Evolutionary conservation across 495 filamentous ascomycete species (phyloP).

Genomic region (Talaromyces proteolyticus): DNA sequence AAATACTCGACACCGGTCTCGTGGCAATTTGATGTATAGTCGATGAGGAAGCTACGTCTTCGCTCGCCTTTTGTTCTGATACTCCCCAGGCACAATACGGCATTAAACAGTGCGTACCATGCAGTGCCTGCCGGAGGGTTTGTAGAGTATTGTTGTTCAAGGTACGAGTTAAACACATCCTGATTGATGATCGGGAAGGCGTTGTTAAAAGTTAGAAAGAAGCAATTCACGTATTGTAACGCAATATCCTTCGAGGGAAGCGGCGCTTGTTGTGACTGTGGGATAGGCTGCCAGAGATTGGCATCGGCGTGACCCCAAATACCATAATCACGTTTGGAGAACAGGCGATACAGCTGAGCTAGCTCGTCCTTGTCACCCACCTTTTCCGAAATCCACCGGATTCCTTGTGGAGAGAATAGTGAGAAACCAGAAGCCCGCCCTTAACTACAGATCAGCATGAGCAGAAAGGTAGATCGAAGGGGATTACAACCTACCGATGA

Average conservation of each 20-base stretch:
- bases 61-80: constrained; percentile 2
- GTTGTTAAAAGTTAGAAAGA: background rate
- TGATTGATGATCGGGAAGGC: constrained; percentile 1
- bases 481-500: constrained; percentile 3
- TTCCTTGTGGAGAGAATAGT: constrained; percentile 2
- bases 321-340: background rate
- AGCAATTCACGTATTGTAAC: constrained; percentile 3
- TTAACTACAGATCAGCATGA: background rate
- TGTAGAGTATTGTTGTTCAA: constrained; percentile 1
- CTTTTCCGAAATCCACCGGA: constrained; percentile 2
- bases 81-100: constrained; percentile 2
- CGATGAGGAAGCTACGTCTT: constrained; percentile 3
- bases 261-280: constrained; percentile 2
- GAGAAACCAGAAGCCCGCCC: constrained; percentile 3
- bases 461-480: background rate
- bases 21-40: constrained; percentile 1
- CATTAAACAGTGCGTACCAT: constrained; percentile 3
- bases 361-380: constrained; percentile 1
- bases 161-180: constrained; percentile 2
- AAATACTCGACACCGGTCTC: constrained; percentile 3
- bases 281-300: constrained; percentile 2
- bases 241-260: background rate
- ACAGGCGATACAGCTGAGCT: background rate
- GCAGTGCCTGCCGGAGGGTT: background rate
- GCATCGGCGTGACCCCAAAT: constrained; percentile 1